These are phyloP conservation scores for Talaromyces albobiverticillius DNA, from an alignment of 2,329 filamentous ascomycete genomes.

Conservation along the genomic window DNA sequence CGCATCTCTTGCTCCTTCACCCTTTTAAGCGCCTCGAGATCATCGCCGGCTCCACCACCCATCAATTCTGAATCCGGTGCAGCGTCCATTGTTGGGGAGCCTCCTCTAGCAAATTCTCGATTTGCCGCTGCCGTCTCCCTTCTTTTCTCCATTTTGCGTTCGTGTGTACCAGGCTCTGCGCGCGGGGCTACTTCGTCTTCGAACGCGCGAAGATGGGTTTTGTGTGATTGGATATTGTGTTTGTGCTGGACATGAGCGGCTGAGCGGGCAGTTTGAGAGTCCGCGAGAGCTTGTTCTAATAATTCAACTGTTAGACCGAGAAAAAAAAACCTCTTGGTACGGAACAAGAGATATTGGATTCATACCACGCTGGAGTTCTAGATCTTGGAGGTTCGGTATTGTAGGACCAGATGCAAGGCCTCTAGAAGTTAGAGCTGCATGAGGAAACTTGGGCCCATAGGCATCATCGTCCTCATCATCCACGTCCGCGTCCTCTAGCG, in stretches of 20 bases:
- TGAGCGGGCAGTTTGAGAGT: conserved; percentile 26
- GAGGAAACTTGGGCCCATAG: conserved; percentile 57
- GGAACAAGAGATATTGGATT: neutral
- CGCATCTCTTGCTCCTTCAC: conserved; percentile 63
- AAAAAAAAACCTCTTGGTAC: neutral
- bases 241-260: conserved; percentile 33
- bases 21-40: conserved; percentile 62
- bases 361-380: conserved; percentile 56
- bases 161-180: conserved; percentile 76
- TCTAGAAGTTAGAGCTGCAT: conserved; percentile 17
- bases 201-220: conserved; percentile 30
- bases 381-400: conserved; percentile 71
- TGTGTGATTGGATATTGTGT: conserved; percentile 53
- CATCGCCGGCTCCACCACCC: conserved; percentile 59
- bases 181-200: conserved; percentile 76
- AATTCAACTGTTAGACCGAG: neutral
- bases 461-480: conserved; percentile 56
- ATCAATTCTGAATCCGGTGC: conserved; percentile 74
- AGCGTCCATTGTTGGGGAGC: conserved; percentile 59
- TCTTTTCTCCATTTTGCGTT: conserved; percentile 84
- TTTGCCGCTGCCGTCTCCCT: conserved; percentile 69
- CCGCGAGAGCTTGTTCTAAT: conserved; percentile 32
- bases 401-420: conserved; percentile 49
- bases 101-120: conserved; percentile 63
- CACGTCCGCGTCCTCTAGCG: conserved; percentile 23